A percentile compares a stretch with the other conserved stretches of the same genome.
phyloP scores from a whole-genome alignment of 2,329 filamentous ascomycete species.

The Parafenestella ontariensis region DNA sequence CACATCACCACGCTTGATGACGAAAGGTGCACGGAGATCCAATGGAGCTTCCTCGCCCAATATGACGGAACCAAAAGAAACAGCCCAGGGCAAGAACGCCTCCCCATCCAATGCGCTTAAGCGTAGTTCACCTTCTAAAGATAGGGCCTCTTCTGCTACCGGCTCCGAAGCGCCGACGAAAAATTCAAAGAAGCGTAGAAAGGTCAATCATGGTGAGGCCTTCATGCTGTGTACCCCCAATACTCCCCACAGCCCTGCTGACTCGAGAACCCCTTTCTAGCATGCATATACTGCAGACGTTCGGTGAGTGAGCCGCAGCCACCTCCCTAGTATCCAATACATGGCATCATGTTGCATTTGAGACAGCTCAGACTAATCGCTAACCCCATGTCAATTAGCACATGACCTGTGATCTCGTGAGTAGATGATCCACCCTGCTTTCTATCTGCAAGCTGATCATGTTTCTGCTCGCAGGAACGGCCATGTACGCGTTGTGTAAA shows the following conservation, averaged over 20 bases:
- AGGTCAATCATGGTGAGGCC: constrained; percentile 60
- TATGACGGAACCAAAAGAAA: constrained; percentile 42
- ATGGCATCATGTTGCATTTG: constrained; percentile 25
- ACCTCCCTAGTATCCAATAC: constrained; percentile 29
- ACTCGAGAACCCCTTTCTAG: constrained; percentile 39
- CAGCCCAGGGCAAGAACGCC: constrained; percentile 37
- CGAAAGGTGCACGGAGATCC: constrained; percentile 43
- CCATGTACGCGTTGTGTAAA: constrained; percentile 98
- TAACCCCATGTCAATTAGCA: constrained; percentile 51
- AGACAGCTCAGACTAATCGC: constrained; percentile 33
- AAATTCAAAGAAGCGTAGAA: constrained; percentile 58
- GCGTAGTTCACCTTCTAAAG: constrained; percentile 37
- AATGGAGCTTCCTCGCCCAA: constrained; percentile 47
- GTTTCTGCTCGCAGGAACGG: constrained; percentile 71
- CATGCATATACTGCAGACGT: constrained; percentile 62
- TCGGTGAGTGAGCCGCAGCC: constrained; percentile 55
- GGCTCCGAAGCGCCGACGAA: constrained; percentile 41
- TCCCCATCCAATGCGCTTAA: constrained; percentile 35
- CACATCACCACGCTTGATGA: constrained; percentile 46
- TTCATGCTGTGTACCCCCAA: constrained; percentile 31
- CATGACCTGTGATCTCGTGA: constrained; percentile 62
- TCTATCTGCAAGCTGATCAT: constrained; percentile 42
- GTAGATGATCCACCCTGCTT: constrained; percentile 22
- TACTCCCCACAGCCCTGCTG: constrained; percentile 34
- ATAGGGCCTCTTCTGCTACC: constrained; percentile 36